Evolutionary conservation across 2,329 filamentous ascomycete genomes (phyloP), one percentile per base, ranked within the genome.

Genomic region (Penicillium sumatraense): DNA sequence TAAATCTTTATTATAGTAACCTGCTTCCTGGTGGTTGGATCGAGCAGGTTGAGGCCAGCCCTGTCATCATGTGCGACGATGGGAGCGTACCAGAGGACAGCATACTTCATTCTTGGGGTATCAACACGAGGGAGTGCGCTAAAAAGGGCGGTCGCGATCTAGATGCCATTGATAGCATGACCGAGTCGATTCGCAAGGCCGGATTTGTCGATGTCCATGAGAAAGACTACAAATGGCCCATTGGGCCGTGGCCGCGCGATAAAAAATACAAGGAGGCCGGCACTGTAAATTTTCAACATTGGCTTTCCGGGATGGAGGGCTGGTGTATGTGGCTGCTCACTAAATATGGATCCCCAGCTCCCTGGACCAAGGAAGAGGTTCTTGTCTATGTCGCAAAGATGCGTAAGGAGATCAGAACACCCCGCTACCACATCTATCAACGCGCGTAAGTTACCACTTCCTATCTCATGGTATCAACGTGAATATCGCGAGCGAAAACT

Each of bases 221-320:
- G 21, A 61, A 72, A n/a, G 35, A 66, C 3, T 65, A 63, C 46
- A 67, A 69, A 53, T 64, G 68, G 29, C 68, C 68, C 2, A 64
- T 74, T 35, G 71, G 71, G 2, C 50, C 62, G 5, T 74, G 70
- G 72, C 62, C 67, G 1, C 66, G 60, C 38, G 66, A 73, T 48
- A 55, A 56, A 11, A 57, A 53, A 13, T 61, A 67, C 44, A 70
- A 72, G 33, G 62, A 70, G 49, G 65, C 85, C 1, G 83, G 82
- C 3, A 51, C 58, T 4, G 77, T 63, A 38, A 61, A 64, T 27
- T 51, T 52, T 29, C 60, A 62, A 24, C 66, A 69, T 18, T 69
- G 68, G 68, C 59, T 63, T 35, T 55, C 60, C 33, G 68, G 67
- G 4, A 59, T 70, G 50, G 68, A 70, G 44, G 68, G 67, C 3